A percentile compares a stretch with the other conserved stretches of the same genome.
Evolutionary conservation across 2,329 filamentous ascomycete species (phyloP).

Genomic region (Claviceps purpurea): DNA sequence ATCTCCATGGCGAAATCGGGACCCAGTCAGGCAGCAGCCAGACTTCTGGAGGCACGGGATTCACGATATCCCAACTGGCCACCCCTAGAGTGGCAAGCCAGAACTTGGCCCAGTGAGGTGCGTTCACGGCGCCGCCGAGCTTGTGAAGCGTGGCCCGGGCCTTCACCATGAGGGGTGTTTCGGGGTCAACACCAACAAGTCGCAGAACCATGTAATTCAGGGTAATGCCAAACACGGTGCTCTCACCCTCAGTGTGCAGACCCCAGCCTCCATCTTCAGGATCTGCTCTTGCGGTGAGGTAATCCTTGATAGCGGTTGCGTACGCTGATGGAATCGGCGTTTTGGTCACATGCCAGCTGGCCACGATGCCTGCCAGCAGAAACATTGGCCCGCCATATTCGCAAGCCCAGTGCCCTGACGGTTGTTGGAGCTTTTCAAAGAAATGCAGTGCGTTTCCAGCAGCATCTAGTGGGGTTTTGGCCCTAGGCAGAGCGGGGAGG

Average conservation of each 20-base stretch:
- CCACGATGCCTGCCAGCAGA: conserved; percentile 70
- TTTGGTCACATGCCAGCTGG: conserved; percentile 79
- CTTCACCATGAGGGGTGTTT: conserved; percentile 75
- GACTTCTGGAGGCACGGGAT: conserved; percentile 83
- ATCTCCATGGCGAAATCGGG: conserved; percentile 79
- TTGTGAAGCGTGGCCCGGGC: conserved; percentile 72
- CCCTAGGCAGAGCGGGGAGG: conserved; percentile 55
- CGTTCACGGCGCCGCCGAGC: conserved; percentile 70
- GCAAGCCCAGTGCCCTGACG: conserved; percentile 87
- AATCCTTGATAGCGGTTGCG: conserved; percentile 81
- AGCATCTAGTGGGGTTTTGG: conserved; percentile 61
- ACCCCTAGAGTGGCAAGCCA: conserved; percentile 81
- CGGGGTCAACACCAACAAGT: conserved; percentile 67
- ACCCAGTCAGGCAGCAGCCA: conserved; percentile 91
- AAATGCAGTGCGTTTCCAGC: conserved; percentile 76
- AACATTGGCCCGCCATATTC: conserved; percentile 99
- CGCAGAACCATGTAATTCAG: conserved; percentile 79
- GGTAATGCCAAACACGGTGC: conserved; percentile 76
- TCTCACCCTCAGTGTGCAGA: conserved; percentile 86
- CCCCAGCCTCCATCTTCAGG: conserved; percentile 94
- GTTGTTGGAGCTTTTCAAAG: conserved; percentile 79
- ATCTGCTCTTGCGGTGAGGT: conserved; percentile 74
- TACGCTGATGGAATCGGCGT: conserved; percentile 72
- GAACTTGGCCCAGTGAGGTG: conserved; percentile 94
- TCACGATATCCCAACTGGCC: conserved; percentile 81